These are phyloP conservation scores for Ephemerocybe angulata DNA, from an alignment of 768 basidiomycete genomes.

Conservation along the genomic window DNA sequence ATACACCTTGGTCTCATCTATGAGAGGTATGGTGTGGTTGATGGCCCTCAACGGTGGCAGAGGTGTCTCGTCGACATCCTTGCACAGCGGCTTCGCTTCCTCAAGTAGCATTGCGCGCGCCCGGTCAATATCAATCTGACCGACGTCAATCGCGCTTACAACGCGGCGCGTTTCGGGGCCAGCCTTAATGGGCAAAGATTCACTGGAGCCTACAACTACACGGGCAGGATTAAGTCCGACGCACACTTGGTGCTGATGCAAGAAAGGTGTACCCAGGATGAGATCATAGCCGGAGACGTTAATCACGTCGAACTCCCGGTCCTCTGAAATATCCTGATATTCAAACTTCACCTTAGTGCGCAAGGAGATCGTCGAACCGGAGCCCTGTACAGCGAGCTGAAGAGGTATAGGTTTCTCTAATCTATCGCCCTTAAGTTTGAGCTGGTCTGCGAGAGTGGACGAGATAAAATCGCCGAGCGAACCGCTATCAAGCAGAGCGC, in stretches of 20 bases:
- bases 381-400: slow-evolving; percentile 40
- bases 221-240: slow-evolving; percentile 25
- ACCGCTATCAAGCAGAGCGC: slow-evolving; percentile 36
- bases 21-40: slow-evolving; percentile 40
- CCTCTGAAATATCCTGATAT: slow-evolving; percentile 33
- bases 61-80: slow-evolving; percentile 17
- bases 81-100: slow-evolving; percentile 21
- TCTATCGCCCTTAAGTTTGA: slow-evolving; percentile 20
- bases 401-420: slow-evolving; percentile 31
- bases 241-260: slow-evolving; percentile 28
- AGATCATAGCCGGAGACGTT: slow-evolving; percentile 40
- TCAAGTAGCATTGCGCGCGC: slow-evolving; percentile 17
- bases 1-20: slow-evolving; percentile 29
- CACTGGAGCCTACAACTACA: slow-evolving; percentile 22
- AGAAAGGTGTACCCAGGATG: slow-evolving; percentile 38
- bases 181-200: slow-evolving; percentile 15
- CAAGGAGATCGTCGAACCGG: slow-evolving; percentile 33
- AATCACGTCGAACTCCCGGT: slow-evolving; percentile 31
- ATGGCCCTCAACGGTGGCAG: slow-evolving; percentile 32
- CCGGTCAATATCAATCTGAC: slow-evolving; percentile 13
- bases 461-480: slow-evolving; percentile 43
- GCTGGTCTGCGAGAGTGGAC: slow-evolving; percentile 32
- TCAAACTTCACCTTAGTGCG: slow-evolving; percentile 18
- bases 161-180: slow-evolving; percentile 5
- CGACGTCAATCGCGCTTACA: slow-evolving; percentile 11